Percentiles rank a stretch among this genome's conserved stretches.
Conservation (phyloP, 2,329 filamentous ascomycete genomes). For the Sporothrix protearum region DNA sequence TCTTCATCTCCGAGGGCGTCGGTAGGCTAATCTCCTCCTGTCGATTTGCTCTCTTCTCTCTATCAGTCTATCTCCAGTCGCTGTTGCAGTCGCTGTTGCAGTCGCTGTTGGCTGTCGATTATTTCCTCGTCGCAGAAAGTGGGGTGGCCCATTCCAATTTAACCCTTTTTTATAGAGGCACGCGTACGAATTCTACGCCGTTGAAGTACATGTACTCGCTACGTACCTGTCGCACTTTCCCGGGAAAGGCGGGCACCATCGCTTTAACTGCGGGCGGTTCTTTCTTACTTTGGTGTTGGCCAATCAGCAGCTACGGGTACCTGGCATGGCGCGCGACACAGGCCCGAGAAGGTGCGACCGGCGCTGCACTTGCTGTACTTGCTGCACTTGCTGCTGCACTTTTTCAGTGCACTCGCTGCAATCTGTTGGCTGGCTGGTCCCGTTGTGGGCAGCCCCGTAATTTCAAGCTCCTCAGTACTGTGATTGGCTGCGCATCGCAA, state of each 20-base stretch:
- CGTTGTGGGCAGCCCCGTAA: neutral
- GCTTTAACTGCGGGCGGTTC: neutral
- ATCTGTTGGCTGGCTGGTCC: slow-evolving; percentile 7
- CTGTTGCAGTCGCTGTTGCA: too few relatives aligned
- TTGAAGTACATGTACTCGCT: slow-evolving; percentile 1
- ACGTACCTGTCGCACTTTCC: neutral
- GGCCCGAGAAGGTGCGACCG: slow-evolving; percentile 1
- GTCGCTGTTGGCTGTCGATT: neutral
- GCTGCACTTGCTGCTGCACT: neutral
- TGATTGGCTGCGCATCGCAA: neutral
- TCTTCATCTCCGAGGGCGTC: slow-evolving; percentile 8
- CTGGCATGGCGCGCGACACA: slow-evolving; percentile 16
- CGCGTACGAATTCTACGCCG: neutral
- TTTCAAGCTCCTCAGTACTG: neutral
- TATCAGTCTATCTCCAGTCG: neutral
- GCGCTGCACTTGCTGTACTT: neutral
- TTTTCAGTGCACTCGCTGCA: neutral
- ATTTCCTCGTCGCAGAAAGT: neutral
- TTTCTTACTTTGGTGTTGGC: neutral
- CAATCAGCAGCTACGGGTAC: slow-evolving; percentile 16
- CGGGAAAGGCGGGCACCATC: neutral
- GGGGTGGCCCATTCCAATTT: neutral
- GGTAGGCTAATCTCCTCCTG: neutral
- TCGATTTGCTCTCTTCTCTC: neutral
- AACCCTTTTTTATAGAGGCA: neutral